Percentiles rank a stretch among this genome's conserved stretches.
Evolutionary conservation across 192 early-diverging fungal species (phyloP).

Genomic region (Dissophora ornata): DNA sequence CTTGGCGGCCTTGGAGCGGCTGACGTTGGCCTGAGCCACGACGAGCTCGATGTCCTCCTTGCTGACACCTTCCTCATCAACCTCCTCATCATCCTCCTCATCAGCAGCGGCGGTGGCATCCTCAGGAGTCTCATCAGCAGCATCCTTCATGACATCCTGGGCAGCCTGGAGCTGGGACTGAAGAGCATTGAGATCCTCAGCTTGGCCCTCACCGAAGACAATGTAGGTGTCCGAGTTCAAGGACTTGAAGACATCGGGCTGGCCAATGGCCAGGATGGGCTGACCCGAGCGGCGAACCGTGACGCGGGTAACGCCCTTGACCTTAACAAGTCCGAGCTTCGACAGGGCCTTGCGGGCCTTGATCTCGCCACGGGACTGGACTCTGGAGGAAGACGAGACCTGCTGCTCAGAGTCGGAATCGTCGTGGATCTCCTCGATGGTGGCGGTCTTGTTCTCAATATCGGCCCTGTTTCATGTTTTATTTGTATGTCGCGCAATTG

Average conservation of each 20-base stretch:
- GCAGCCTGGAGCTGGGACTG: conserved; percentile 78
- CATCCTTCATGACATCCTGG: conserved; percentile 68
- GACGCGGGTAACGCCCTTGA: conserved; percentile 89
- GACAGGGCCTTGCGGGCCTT: conserved; percentile 97
- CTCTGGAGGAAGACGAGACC: conserved; percentile 29
- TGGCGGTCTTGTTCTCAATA: conserved; percentile 56
- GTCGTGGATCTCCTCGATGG: conserved; percentile 54
- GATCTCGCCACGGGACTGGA: conserved; percentile 87
- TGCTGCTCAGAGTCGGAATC: conserved; percentile 48
- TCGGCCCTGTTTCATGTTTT: conserved; percentile 31
- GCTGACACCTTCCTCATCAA: conserved; percentile 81
- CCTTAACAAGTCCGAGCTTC: conserved; percentile 90
- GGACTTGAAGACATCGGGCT: conserved; percentile 95
- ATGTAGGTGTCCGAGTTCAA: conserved; percentile 92
- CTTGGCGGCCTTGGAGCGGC: conserved; percentile 89
- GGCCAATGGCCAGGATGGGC: conserved; percentile 86
- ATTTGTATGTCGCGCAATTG: too few species aligned
- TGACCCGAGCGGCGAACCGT: conserved; percentile 79
- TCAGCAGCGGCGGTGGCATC: conserved; percentile 61
- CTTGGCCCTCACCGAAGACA: conserved; percentile 94
- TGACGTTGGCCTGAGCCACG: conserved; percentile 88
- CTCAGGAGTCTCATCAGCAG: conserved; percentile 43
- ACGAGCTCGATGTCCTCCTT: conserved; percentile 93
- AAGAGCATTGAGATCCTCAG: conserved; percentile 82
- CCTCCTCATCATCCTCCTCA: conserved; percentile 75